These are phyloP conservation scores for Cytidiella melzeri DNA, from an alignment of 768 basidiomycete species.

Conservation along the genomic window DNA sequence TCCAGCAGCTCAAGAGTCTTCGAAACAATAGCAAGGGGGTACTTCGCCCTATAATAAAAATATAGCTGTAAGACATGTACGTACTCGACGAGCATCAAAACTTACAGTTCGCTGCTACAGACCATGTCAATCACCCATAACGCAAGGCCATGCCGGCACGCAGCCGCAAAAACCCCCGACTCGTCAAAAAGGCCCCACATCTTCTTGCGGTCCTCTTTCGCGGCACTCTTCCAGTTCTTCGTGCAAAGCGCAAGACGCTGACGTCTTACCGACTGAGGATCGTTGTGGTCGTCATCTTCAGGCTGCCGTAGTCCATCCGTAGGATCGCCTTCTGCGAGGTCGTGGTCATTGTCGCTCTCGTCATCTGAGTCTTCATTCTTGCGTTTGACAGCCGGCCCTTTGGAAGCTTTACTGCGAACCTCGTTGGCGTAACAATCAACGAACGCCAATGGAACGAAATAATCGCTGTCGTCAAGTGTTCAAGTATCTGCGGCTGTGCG, in stretches of 20 bases:
- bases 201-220: constrained; percentile 23
- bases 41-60: too few relatives aligned
- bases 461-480: constrained; percentile 2
- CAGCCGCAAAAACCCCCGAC: too few relatives aligned
- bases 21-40: too few relatives aligned
- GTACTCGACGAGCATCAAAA: too few relatives aligned
- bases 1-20: too few relatives aligned
- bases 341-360: background rate
- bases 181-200: constrained; percentile 33
- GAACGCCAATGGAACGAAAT: constrained; percentile 4
- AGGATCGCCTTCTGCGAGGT: constrained; percentile 6
- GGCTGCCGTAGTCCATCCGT: constrained; percentile 4
- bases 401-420: constrained; percentile 1
- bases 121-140: too few relatives aligned
- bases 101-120: too few relatives aligned
- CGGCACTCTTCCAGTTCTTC: constrained; percentile 28
- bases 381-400: background rate
- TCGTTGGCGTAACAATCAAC: constrained; percentile 7
- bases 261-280: background rate
- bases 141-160: too few relatives aligned
- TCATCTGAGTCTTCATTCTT: background rate
- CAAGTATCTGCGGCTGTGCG: constrained; percentile 5
- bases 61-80: too few relatives aligned
- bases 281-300: too few relatives aligned
- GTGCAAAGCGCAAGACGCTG: constrained; percentile 17